These are phyloP conservation scores for Ramaria sp. DNA, from an alignment of 768 basidiomycete species.

Conservation along the genomic window DNA sequence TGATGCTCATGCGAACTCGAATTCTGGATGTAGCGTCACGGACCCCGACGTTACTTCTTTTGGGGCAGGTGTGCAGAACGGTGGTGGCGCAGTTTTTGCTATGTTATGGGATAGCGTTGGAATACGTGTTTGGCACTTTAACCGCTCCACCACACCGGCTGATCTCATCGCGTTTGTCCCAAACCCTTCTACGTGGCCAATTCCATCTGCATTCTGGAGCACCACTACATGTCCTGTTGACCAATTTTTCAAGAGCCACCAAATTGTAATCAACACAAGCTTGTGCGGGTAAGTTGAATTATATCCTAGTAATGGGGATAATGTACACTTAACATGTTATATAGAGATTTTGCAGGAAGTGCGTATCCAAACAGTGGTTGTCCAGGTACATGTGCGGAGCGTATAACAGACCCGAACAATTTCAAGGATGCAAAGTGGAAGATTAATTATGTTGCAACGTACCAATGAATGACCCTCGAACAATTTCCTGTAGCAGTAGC, in stretches of 20 bases:
- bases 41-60: conserved; percentile 24
- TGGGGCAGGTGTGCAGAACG: conserved; percentile 31
- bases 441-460: conserved; percentile 46
- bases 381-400: conserved; percentile 23
- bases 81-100: conserved; percentile 36
- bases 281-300: conserved; percentile 4
- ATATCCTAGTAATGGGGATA: background rate
- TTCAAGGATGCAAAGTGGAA: conserved; percentile 41
- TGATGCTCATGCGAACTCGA: conserved; percentile 19
- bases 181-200: conserved; percentile 30
- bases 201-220: conserved; percentile 28
- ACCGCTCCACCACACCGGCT: conserved; percentile 23
- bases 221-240: conserved; percentile 24
- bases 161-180: conserved; percentile 26
- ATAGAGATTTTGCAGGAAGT: conserved; percentile 32
- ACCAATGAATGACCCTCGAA: conserved; percentile 16
- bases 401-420: conserved; percentile 44
- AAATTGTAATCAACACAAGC: conserved; percentile 29
- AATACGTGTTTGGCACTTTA: conserved; percentile 38
- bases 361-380: conserved; percentile 21
- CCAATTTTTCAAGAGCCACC: conserved; percentile 26
- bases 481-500: background rate
- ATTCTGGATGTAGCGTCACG: conserved; percentile 31
- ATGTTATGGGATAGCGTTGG: conserved; percentile 27
- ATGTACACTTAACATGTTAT: conserved; percentile 6